phyloP scores from a whole-genome alignment of 495 filamentous ascomycete genomes.

The Tuber indicum region DNA sequence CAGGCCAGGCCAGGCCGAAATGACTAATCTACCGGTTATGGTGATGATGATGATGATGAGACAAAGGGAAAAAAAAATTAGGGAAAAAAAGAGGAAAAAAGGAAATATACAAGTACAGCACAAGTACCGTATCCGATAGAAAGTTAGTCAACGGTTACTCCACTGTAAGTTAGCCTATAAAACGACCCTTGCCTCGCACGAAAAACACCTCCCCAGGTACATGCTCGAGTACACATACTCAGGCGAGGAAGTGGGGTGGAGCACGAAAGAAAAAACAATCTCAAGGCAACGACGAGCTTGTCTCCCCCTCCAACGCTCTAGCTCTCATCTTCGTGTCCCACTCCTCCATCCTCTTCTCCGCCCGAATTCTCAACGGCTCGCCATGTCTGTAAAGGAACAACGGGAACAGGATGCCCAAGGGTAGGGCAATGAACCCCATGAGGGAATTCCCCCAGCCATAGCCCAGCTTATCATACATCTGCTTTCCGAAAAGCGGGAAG shows the following conservation, averaged over 20 bases:
- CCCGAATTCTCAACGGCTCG: slow-evolving; percentile 47
- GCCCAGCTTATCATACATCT: slow-evolving; percentile 51
- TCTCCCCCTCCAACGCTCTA: slow-evolving; percentile 25
- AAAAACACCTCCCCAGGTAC: too few relatives aligned
- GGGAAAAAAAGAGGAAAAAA: background rate
- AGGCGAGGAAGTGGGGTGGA: background rate
- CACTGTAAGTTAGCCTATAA: too few relatives aligned
- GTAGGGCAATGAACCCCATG: slow-evolving; percentile 51
- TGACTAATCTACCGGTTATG: background rate
- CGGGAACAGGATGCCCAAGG: slow-evolving; percentile 47
- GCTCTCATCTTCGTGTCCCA: slow-evolving; percentile 17
- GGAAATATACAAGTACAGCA: background rate
- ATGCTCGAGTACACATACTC: too few relatives aligned
- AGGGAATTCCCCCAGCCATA: slow-evolving; percentile 55
- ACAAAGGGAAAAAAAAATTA: background rate
- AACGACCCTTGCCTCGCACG: too few relatives aligned
- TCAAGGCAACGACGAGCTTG: slow-evolving; percentile 16
- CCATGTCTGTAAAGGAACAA: slow-evolving; percentile 50
- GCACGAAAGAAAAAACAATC: slow-evolving; percentile 2
- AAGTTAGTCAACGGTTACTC: too few relatives aligned
- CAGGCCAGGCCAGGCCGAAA: background rate
- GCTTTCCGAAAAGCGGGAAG: slow-evolving; percentile 49
- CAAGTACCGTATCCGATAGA: background rate
- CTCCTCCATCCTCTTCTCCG: slow-evolving; percentile 38
- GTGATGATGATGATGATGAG: background rate